Conservation (phyloP, 805 yeast genomes). For the Kurtzmaniella fragi region DNA sequence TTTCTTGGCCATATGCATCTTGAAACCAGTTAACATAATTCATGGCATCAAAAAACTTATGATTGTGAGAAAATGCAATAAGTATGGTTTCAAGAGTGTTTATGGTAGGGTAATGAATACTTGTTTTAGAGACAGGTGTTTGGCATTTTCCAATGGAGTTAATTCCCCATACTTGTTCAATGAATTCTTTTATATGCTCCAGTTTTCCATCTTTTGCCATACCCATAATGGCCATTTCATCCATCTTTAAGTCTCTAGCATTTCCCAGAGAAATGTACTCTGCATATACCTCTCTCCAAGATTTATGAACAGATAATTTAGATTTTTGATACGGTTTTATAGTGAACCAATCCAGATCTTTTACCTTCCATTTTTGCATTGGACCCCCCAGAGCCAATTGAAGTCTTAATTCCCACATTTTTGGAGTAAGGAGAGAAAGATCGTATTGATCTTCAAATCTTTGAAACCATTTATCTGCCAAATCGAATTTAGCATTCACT, state of each 20-base stretch:
- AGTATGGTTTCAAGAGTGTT: conserved; percentile 24
- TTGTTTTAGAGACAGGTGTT: conserved; percentile 10
- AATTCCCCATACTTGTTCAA: conserved; percentile 30
- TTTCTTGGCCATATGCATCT: conserved; percentile 14
- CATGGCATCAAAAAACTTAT: conserved; percentile 26
- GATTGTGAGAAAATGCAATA: conserved; percentile 28
- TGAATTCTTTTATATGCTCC: conserved; percentile 15
- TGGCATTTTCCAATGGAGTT: conserved; percentile 15
- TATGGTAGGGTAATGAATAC: conserved; percentile 17
- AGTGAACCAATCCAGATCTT: conserved; percentile 10
- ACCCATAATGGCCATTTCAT: neutral
- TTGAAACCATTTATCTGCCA: conserved; percentile 36
- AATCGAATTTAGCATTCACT: conserved; percentile 31
- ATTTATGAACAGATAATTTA: neutral
- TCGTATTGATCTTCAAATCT: conserved; percentile 23
- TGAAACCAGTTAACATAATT: conserved; percentile 33
- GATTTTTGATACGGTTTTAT: neutral
- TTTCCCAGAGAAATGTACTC: neutral
- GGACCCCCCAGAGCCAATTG: conserved; percentile 28
- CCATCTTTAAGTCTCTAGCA: neutral
- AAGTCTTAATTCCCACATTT: conserved; percentile 32
- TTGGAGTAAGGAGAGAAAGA: conserved; percentile 12
- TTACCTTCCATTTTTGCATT: conserved; percentile 26
- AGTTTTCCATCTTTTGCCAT: conserved; percentile 7
- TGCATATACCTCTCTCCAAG: conserved; percentile 1